These are phyloP conservation scores for Suillus sp. DNA, from an alignment of 768 basidiomycete genomes.

Conservation along the genomic window DNA sequence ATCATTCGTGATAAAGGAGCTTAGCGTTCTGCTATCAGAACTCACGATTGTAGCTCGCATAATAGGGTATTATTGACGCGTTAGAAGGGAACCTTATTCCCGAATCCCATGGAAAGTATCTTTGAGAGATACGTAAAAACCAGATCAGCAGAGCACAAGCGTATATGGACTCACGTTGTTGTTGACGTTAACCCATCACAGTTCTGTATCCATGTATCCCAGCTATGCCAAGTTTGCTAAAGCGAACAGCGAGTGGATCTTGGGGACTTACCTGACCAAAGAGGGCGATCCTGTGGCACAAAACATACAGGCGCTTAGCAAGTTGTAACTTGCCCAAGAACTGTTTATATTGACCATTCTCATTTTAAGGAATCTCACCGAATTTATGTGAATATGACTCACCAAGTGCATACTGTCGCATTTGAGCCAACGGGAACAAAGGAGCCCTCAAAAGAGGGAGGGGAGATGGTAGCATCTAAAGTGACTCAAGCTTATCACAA, in stretches of 20 bases:
- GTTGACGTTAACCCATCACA: conserved; percentile 22
- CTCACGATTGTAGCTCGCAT: conserved; percentile 28
- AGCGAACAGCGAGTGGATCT: background rate
- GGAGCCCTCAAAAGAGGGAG: background rate
- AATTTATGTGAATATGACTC: background rate
- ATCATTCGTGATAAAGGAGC: conserved; percentile 10
- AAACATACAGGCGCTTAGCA: conserved; percentile 30
- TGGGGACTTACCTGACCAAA: conserved; percentile 20
- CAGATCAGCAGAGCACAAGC: background rate
- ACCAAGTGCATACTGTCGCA: conserved; percentile 29
- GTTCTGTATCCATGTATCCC: conserved; percentile 21
- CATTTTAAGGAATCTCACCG: background rate
- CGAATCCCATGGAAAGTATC: conserved; percentile 26
- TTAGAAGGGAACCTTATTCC: conserved; percentile 13
- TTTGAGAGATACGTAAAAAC: conserved; percentile 10
- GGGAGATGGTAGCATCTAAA: background rate
- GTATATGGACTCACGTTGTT: conserved; percentile 20
- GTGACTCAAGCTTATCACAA: background rate
- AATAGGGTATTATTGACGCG: conserved; percentile 28
- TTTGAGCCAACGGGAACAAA: conserved; percentile 24
- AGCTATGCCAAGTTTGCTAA: conserved; percentile 21
- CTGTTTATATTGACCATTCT: conserved; percentile 13
- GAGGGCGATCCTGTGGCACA: conserved; percentile 17
- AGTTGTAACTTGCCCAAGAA: conserved; percentile 34
- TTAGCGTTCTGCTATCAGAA: background rate